Conservation (phyloP, 371 early-diverging fungal species). For the Apophysomyces elegans region DNA sequence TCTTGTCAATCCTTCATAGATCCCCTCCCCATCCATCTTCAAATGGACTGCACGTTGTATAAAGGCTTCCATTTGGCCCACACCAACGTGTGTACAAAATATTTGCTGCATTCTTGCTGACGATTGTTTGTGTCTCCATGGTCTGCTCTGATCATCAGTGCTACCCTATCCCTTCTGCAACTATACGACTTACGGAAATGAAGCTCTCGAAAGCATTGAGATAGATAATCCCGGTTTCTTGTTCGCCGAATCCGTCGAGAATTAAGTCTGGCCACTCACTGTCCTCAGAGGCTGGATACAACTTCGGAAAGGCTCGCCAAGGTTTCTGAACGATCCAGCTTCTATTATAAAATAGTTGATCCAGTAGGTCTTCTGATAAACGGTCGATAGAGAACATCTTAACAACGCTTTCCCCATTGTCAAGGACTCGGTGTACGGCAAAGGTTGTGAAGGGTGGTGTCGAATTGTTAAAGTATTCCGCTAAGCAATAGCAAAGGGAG, state of each 20-base stretch:
- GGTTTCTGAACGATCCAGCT: conserved; percentile 60
- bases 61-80: conserved; percentile 10
- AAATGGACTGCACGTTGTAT: conserved; percentile 32
- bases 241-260: conserved; percentile 25
- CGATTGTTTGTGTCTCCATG: conserved; percentile 71
- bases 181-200: conserved; percentile 53
- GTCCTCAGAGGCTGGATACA: conserved; percentile 41
- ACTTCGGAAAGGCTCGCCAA: conserved; percentile 73
- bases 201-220: conserved; percentile 64
- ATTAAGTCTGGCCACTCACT: conserved; percentile 28
- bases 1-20: conserved; percentile 37
- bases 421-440: conserved; percentile 43
- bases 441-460: conserved; percentile 55
- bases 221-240: conserved; percentile 56
- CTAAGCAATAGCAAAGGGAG: conserved; percentile 5
- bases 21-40: conserved; percentile 49
- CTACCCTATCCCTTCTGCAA: background rate
- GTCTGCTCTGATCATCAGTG: conserved; percentile 36
- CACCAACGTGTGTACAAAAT: conserved; percentile 58
- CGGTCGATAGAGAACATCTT: conserved; percentile 60
- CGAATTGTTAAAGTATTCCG: conserved; percentile 31
- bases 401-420: conserved; percentile 55
- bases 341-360: conserved; percentile 46
- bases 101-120: conserved; percentile 59
- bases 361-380: conserved; percentile 45